Evolutionary conservation across 2,329 filamentous ascomycete species (phyloP), one percentile per base, ranked within the genome.

Genomic region (Paracorniculantispora psalliotae): DNA sequence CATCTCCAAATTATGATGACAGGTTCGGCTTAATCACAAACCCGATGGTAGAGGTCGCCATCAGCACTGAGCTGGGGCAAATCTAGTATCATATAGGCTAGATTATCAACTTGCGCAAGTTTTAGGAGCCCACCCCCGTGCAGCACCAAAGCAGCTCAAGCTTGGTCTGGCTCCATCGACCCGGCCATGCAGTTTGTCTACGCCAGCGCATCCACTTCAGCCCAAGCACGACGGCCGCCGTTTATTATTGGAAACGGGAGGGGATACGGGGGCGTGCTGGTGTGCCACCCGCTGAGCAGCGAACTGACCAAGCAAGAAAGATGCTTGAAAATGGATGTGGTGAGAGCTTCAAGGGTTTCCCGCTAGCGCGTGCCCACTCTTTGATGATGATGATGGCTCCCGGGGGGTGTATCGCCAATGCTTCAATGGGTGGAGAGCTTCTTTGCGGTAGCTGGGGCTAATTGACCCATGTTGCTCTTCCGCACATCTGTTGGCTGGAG

Each of bases 321-420:
- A 48, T 28, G 1, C 25, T 30, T n/a, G 4, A 21, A 15, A 4
- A 13, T 55, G 44, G 44, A 41, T 19, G 37, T 48, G 53, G 53
- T 49, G 53, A 57, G 44, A 57, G 53, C 53, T 48, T 57, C 53
- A 49, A 57, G 53, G 44, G 53, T 57, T 41, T 57, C n/a, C 53
- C 53, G 53, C 53, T 57, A 57, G 53, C 44, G 53, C 44, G 53
- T 39, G 21, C 15, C 43, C 53, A 41, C 53, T 41, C 23, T 28
- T 28, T 48, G 53, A 57, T 57, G 33, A 57, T 39, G 53, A n/a
- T n/a, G n/a, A n/a, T n/a, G 8, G 9, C 25, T n/a, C 10, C 28
- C 7, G 28, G 47, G 26, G 12, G 33, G 33, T 9, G 3, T 15
- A 37, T 37, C 33, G 12, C 12, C 33, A 15, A 50, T 26, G n/a